Percentiles rank a stretch among this genome's conserved stretches.
phyloP scores from a whole-genome alignment of 306 rosid genomes.

The Prunus padus region DNA sequence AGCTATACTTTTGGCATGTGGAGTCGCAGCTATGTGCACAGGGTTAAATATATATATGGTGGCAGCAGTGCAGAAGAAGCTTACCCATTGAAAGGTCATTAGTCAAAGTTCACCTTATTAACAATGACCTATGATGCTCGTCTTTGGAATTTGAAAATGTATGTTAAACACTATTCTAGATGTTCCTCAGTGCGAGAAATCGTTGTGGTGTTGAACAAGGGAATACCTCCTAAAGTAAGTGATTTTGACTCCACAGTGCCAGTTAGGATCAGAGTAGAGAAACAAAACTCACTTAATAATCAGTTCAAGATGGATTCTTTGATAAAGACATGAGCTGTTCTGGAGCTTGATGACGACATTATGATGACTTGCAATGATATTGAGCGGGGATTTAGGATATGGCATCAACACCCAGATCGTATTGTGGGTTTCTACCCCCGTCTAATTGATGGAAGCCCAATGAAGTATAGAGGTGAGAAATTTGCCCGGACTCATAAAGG shows the following conservation, averaged over 20 bases:
- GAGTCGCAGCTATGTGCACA: conserved; percentile 69
- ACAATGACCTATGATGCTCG: conserved; percentile 99
- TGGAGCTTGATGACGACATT: conserved; percentile 98
- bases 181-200: conserved; percentile 92
- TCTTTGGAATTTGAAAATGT: conserved; percentile 93
- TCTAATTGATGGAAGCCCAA: conserved; percentile 62
- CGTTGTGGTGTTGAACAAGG: conserved; percentile 98
- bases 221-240: conserved; percentile 64
- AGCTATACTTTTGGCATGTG: conserved; percentile 49
- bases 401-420: conserved; percentile 90
- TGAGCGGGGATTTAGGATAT: conserved; percentile 85
- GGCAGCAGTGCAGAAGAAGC: conserved; percentile 95
- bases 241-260: conserved; percentile 93
- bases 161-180: conserved; percentile 85
- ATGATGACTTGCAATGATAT: conserved; percentile 97
- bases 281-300: conserved; percentile 78
- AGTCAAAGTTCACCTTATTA: conserved; percentile 86
- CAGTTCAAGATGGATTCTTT: conserved; percentile 68
- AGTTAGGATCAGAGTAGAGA: conserved; percentile 73
- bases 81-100: conserved; percentile 64
- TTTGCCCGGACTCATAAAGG: conserved; percentile 72
- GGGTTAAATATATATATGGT: conserved; percentile 71
- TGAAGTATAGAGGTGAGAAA: conserved; percentile 76
- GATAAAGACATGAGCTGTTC: conserved; percentile 90
- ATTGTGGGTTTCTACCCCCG: conserved; percentile 97